Percentiles rank a stretch among this genome's conserved stretches.
phyloP scores from a whole-genome alignment of 352 stramenopile species.

The Phytopythium aichiense region DNA sequence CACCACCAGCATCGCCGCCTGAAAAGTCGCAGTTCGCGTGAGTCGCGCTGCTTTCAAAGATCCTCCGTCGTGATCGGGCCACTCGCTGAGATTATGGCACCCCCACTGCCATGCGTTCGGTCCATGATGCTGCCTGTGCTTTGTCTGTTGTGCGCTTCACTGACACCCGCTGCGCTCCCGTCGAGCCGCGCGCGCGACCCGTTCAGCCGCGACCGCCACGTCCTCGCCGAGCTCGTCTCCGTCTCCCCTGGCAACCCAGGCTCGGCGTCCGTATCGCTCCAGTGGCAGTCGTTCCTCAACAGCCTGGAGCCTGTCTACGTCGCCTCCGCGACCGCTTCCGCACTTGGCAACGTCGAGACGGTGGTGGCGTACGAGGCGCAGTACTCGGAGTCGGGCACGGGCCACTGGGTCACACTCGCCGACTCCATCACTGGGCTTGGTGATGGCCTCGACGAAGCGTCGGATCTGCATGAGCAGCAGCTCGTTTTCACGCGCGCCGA shows the following conservation, averaged over 20 bases:
- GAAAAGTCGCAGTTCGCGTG: background rate
- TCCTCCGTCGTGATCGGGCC: background rate
- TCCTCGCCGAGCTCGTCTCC: conserved; percentile 24
- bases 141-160: background rate
- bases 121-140: background rate
- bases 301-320: conserved; percentile 4
- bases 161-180: background rate
- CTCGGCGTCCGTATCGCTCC: conserved; percentile 26
- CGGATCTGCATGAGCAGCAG: conserved; percentile 24
- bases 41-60: background rate
- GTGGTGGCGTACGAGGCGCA: conserved; percentile 57
- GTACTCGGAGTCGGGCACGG: conserved; percentile 38
- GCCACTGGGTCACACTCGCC: conserved; percentile 31
- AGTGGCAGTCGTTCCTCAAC: conserved; percentile 46
- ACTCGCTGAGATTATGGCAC: background rate
- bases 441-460: background rate
- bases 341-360: conserved; percentile 16
- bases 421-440: conserved; percentile 28
- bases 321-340: conserved; percentile 6
- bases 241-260: conserved; percentile 40
- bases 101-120: background rate
- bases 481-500: conserved; percentile 49
- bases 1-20: background rate
- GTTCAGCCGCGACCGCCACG: conserved; percentile 13
- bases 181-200: background rate